Conservation (phyloP, 1,139 yeast genomes). For the Diutina ranongensis region DNA sequence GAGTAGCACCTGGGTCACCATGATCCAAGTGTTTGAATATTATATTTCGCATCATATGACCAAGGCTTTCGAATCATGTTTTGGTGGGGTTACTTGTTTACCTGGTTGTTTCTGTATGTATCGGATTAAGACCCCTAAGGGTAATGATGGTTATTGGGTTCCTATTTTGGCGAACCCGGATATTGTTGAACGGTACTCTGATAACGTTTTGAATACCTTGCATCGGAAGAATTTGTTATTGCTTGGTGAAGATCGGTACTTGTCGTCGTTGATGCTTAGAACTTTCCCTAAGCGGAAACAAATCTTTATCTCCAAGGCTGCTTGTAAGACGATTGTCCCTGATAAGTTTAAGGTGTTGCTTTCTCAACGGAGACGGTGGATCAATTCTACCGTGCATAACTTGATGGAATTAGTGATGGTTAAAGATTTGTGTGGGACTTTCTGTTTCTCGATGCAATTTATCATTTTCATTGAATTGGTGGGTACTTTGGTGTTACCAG, state of each 20-base stretch:
- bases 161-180: constrained; percentile 95
- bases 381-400: constrained; percentile 93
- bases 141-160: constrained; percentile 86
- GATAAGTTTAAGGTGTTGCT: constrained; percentile 67
- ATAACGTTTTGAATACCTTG: constrained; percentile 75
- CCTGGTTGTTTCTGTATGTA: constrained; percentile 98
- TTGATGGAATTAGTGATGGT: constrained; percentile 84
- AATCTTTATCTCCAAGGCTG: constrained; percentile 90
- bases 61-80: constrained; percentile 90
- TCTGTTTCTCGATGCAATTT: constrained; percentile 96
- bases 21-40: constrained; percentile 92
- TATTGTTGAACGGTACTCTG: constrained; percentile 89
- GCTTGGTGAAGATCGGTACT: constrained; percentile 87
- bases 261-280: constrained; percentile 79
- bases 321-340: constrained; percentile 90
- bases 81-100: constrained; percentile 94
- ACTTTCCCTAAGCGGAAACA: constrained; percentile 92
- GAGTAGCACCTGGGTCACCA: constrained; percentile 79
- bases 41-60: constrained; percentile 94
- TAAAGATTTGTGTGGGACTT: constrained; percentile 90
- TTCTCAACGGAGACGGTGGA: constrained; percentile 98
- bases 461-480: constrained; percentile 77
- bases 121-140: constrained; percentile 88
- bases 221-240: constrained; percentile 82
- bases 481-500: constrained; percentile 88